Evolutionary conservation across 2,329 filamentous ascomycete genomes (phyloP), one percentile per base, ranked within the genome.

Genomic region (Colletotrichum magnum): DNA sequence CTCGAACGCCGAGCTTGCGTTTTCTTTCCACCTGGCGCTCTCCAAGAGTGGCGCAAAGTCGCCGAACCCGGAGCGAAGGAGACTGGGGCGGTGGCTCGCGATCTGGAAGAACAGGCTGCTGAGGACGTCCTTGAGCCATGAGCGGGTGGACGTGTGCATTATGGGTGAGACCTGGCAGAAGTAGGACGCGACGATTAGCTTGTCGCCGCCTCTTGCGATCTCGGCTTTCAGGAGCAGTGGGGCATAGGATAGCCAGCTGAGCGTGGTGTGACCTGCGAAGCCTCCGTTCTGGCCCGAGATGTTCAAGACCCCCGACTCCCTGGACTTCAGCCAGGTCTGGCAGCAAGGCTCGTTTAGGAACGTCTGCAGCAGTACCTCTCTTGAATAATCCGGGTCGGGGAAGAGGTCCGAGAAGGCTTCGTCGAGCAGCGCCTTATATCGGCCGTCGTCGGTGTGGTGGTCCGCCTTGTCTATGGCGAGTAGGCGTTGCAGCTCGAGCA

Each of bases 341-440:
- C 15, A 52, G 13, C 10, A 43, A 43, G 41, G 41, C 41, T 43
- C 41, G 41, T 9, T 5, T 16, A 43, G 41, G 41, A 43, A 43
- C 41, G 2, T 43, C 12, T 43, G 10, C 12, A 16, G 41, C 16
- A 43, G 5, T 2, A 43, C 13, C 48, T 10, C 18, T 4, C 16
- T 24, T 2, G 48, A 28, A 21, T 4, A 10, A 13, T 7, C n/a
- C 1, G 26, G 26, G 6, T 28, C 18, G 48, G 18, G 26, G n/a
- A 18, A 52, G 12, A 52, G 6, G 13, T 52, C 48, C 48, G 48
- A 52, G 7, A 52, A 52, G 18, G 48, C 48, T 15, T 24, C 26
- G 48, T 52, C 48, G 26, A 52, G 48, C 26, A 52, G 48, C 13
- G 18, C 26, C 7, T 52, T 52, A n/a, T 52, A 52, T 13, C 48